phyloP scores from a whole-genome alignment of 2,329 filamentous ascomycete species.

The Clarireedia hainanense region DNA sequence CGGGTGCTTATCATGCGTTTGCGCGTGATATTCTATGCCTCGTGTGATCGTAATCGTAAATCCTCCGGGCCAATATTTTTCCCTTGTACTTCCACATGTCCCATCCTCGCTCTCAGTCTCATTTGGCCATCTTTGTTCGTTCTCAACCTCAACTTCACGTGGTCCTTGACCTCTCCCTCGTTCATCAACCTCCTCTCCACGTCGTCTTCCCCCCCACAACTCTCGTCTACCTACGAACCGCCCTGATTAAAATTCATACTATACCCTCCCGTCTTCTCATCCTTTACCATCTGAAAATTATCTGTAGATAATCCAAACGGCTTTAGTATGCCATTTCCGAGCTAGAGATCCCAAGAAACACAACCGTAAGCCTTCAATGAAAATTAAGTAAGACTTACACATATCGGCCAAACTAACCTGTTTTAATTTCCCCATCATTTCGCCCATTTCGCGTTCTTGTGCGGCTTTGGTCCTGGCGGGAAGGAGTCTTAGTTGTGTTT shows the following conservation, averaged over 20 bases:
- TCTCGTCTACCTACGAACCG: slow-evolving; percentile 2
- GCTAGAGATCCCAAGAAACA: slow-evolving; percentile 30
- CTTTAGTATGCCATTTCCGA: slow-evolving; percentile 86
- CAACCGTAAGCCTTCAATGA: slow-evolving; percentile 4
- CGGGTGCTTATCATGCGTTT: no score
- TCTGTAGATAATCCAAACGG: slow-evolving; percentile 92
- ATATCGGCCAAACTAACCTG: slow-evolving; percentile 42
- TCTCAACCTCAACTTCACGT: no score
- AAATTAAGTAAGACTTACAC: not conserved
- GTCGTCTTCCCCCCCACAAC: not conserved
- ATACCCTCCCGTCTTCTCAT: slow-evolving; percentile 83
- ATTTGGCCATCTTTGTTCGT: no score
- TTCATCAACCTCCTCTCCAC: not conserved
- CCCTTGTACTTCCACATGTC: no score
- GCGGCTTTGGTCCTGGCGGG: slow-evolving; percentile 66
- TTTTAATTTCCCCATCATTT: slow-evolving; percentile 98
- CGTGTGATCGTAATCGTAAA: no score
- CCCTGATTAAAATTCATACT: slow-evolving; percentile 71
- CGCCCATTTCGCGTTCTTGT: slow-evolving; percentile 79
- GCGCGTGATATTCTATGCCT: no score
- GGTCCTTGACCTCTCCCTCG: no score
- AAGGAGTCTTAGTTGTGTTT: slow-evolving; percentile 55
- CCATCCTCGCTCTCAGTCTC: no score
- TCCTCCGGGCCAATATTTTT: no score
- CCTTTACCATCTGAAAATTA: slow-evolving; percentile 90